Base-by-base conservation (phyloP, 495 filamentous ascomycete species). In the Aspergillus cavernicola region DNA sequence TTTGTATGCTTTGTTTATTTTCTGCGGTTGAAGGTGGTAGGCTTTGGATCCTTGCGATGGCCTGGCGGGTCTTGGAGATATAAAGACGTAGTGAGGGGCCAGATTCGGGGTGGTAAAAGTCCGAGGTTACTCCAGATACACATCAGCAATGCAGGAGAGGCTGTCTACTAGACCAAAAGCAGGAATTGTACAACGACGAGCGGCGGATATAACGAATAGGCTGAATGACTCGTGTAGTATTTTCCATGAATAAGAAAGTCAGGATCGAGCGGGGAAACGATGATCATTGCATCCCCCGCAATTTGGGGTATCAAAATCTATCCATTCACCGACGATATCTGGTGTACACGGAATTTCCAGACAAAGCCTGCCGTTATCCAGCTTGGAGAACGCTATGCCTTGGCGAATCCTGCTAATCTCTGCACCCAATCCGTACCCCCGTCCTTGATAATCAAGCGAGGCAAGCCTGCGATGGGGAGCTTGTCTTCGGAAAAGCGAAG, bases 221-320 rank as follows among this genome's bases (percentile, higher is more conserved):
- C 43, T 46, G 29, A 46, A 46, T 18, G 28, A 35, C 16, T 29
- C 8, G n/a, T 19, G 29, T n/a, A 11, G 15, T 4, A 46, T 50
- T 50, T 50, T 39, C 46, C 46, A 36, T 50, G 33, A 50, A 50
- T 50, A 9, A 39, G 12, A 37, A 22, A 6, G 10, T 15, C 6
- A 24, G 40, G 16, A 28, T 18, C 31, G 35, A 6, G 45, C 19
- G 43, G 33, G 45, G 43, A 41, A 12, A 9, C 15, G 16, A n/a
- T 2, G n/a, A 32, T 16, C 18, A 11, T 8, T 1, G 20, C 28
- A 46, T 13, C n/a, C 53, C 31, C 22, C 50, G 39, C 22, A 36
- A n/a, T 53, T 19, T 32, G 31, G 31, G 32, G 29, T 15, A 33
- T 10, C 18, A n/a, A 15, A 1, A 41, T 22, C 9, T n/a, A n/a